phyloP scores from a whole-genome alignment of 148 eudicot species.

The Chenopodium berlandieri region DNA sequence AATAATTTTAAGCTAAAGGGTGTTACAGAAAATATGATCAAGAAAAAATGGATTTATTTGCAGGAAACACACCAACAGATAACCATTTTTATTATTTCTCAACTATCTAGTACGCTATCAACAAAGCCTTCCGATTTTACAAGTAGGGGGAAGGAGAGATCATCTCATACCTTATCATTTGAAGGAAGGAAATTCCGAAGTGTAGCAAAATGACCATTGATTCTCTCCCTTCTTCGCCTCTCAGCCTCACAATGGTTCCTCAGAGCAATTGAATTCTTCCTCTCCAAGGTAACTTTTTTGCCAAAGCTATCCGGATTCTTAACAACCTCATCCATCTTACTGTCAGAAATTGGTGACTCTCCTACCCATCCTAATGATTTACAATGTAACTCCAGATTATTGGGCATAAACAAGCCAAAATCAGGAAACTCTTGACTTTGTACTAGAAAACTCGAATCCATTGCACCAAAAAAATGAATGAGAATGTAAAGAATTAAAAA shows the following conservation, averaged over 20 bases:
- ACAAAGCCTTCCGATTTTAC: neutral
- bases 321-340: conserved; percentile 5
- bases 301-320: conserved; percentile 5
- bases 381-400: conserved; percentile 19
- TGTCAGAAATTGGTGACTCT: conserved; percentile 12
- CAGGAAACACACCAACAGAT: neutral
- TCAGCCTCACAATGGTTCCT: conserved; percentile 38
- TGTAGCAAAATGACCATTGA: conserved; percentile 31
- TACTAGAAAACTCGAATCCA: conserved; percentile 26
- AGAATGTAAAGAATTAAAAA: neutral
- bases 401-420: conserved; percentile 23
- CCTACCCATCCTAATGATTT: conserved; percentile 13
- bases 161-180: conserved; percentile 27
- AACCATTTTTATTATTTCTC: neutral
- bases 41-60: neutral
- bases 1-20: neutral
- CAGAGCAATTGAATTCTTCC: conserved; percentile 27
- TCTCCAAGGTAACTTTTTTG: conserved; percentile 8
- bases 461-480: neutral
- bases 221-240: conserved; percentile 34
- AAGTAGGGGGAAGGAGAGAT: neutral
- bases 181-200: conserved; percentile 30
- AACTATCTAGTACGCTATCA: neutral
- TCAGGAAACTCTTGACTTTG: conserved; percentile 10
- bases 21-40: neutral